Base-by-base conservation (phyloP, 2,329 filamentous ascomycete genomes). In the Fusarium stilboides region DNA sequence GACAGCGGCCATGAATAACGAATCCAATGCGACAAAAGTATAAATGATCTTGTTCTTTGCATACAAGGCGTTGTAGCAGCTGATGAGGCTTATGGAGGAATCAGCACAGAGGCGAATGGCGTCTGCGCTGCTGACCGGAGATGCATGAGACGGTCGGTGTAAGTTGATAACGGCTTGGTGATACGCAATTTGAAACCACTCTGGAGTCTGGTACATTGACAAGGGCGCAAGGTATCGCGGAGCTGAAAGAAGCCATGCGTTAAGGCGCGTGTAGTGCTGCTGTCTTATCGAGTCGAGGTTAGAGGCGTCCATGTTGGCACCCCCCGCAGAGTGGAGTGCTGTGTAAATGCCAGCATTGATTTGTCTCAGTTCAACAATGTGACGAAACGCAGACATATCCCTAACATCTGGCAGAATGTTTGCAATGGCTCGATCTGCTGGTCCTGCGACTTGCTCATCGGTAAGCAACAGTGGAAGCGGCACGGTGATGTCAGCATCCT, bases 181-280 rank as follows among this genome's bases (percentile, higher is more conserved):
- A 9, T 73, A 73, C 17, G 70, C 70, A 9, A 73, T 73, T 15
- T 73, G 70, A 17, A 73, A 73, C 70, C 70, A 73, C 3, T 73
- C 70, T 1, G 70, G 65, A 12, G 70, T 73, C 6, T 73, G 70
- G 6, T 73, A 73, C 70, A 73, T 73, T 4, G 68, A 73, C 2
- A 72, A 17, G 6, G 70, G 70, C 19, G 68, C 57, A 6, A 73
- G 47, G 31, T 73, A 73, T 34, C 70, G 59, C 7, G 70, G 70
- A 0, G 70, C 70, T 0, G 70, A 69, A 2, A 71, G 20, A 7
- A 73, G 45, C 70, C 70, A 73, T 2, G 68, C 57, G n/a, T 73
- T 71, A 1, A 73, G 68, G 1, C 59, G 61, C 9, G 70, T 46
- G 15, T 73, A 73, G 12, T 73, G 62, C 8, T 73, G 68, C n/a